Conservation (phyloP, 768 basidiomycete species). For the Tylopilus sp. region DNA sequence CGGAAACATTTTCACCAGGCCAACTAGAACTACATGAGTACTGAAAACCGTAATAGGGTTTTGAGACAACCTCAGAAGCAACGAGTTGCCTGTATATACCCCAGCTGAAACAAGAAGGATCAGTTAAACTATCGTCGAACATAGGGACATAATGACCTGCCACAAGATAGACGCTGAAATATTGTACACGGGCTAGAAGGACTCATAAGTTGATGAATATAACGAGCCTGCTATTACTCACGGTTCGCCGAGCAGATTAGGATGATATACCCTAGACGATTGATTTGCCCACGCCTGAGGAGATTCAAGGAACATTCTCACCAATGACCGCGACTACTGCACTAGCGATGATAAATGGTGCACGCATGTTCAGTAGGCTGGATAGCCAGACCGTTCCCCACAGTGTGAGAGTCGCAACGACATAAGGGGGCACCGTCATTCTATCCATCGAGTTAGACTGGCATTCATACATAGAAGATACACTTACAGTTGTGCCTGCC, state of each 20-base stretch:
- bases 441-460: conserved; percentile 24
- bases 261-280: conserved; percentile 50
- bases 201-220: neutral
- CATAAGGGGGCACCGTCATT: conserved; percentile 57
- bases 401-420: conserved; percentile 47
- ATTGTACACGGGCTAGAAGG: conserved; percentile 46
- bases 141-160: conserved; percentile 23
- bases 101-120: conserved; percentile 32
- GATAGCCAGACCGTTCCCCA: conserved; percentile 50
- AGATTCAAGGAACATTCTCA: conserved; percentile 17
- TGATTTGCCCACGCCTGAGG: neutral
- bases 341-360: conserved; percentile 50
- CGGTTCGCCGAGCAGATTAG: conserved; percentile 46
- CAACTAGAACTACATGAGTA: conserved; percentile 32
- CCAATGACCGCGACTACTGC: conserved; percentile 52
- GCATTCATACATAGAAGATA: neutral
- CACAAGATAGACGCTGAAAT: conserved; percentile 54
- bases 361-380: conserved; percentile 42
- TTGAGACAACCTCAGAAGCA: conserved; percentile 46
- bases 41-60: neutral
- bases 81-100: conserved; percentile 54
- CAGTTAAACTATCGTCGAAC: neutral
- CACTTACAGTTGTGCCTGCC: conserved; percentile 57
- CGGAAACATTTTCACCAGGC: conserved; percentile 67
- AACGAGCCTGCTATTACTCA: conserved; percentile 21